Evolutionary conservation across 805 yeast genomes (phyloP), one percentile per base, ranked within the genome.

Genomic region (Ogataea methanolica): DNA sequence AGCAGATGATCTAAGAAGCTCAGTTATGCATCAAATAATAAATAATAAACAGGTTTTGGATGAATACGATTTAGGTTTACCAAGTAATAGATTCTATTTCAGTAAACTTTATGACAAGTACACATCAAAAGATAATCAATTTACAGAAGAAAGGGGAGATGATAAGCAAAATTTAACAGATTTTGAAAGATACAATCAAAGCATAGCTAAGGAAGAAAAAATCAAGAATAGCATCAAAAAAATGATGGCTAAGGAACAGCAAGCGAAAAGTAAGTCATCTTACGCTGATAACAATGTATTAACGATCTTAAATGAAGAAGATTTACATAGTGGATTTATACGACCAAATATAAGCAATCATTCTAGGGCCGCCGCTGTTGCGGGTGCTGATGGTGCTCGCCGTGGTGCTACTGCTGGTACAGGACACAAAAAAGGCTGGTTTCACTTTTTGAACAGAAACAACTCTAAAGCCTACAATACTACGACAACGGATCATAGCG

Each of bases 171-270:
- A 53, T 7, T 38, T 52, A 9, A 48, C 59, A 1, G 71, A 68
- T 41, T 68, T 66, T 49, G 61, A 58, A 16, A 52, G 48, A 15
- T 68, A 68, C 45, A 59, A 62, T 36, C 50, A 41, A 12, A 45
- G 50, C 21, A 48, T 67, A 1, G 41, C 43, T 31, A 48, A 54
- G 26, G 71, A 68, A 37, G 61, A 63, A 9, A 45, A 38, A 19
- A 53, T 67, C 4, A 50, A 54, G 33, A 45, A 50, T 15, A 62
- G 52, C 34, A 40, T 61, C 5, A 39, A 49, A 16, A 50, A 39
- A 22, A 34, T 57, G 17, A 54, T 46, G 3, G n/a, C 16, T 9
- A 22, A 39, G 16, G 42, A 47, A 16, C 36, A 38, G 15, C 39
- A 43, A 22, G 45, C 45, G 6, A 47, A 38, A 23, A 37, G 34